phyloP scores from a whole-genome alignment of 495 filamentous ascomycete genomes.

The Penicillium crystallinum region DNA sequence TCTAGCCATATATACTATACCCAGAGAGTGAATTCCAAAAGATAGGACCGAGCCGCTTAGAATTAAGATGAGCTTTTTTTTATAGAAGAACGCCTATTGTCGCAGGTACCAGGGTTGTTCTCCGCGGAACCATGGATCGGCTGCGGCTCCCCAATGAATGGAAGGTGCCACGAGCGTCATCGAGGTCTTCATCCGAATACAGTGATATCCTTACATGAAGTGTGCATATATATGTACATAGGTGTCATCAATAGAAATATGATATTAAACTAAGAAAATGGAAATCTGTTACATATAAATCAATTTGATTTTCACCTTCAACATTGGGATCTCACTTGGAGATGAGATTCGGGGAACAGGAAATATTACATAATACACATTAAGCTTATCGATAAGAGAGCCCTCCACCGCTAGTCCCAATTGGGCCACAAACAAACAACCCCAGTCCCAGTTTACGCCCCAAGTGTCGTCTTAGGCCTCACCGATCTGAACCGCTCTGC shows the following conservation, averaged over 20 bases:
- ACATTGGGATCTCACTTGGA: not conserved
- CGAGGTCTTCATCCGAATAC: not conserved
- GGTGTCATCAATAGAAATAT: too few relatives aligned
- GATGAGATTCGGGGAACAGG: not conserved
- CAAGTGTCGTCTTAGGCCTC: constrained; percentile 31
- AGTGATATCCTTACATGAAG: too few relatives aligned
- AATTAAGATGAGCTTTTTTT: not conserved
- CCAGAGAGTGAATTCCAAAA: too few relatives aligned
- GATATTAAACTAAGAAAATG: too few relatives aligned
- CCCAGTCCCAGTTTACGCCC: constrained; percentile 8
- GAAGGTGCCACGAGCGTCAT: not conserved
- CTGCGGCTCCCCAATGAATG: not conserved
- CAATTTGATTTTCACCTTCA: too few relatives aligned
- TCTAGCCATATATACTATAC: too few relatives aligned
- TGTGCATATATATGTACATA: too few relatives aligned
- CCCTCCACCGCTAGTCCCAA: constrained; percentile 29
- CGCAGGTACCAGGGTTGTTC: not conserved
- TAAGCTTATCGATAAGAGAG: constrained; percentile 47
- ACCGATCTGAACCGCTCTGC: constrained; percentile 21
- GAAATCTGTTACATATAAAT: too few relatives aligned
- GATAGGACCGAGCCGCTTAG: too few relatives aligned
- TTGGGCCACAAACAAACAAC: constrained; percentile 40
- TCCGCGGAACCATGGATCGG: constrained; percentile 7
- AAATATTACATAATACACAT: constrained; percentile 19
- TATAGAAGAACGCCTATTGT: not conserved